Conservation (phyloP, 306 rosid genomes). For the Albizia julibrissin region DNA sequence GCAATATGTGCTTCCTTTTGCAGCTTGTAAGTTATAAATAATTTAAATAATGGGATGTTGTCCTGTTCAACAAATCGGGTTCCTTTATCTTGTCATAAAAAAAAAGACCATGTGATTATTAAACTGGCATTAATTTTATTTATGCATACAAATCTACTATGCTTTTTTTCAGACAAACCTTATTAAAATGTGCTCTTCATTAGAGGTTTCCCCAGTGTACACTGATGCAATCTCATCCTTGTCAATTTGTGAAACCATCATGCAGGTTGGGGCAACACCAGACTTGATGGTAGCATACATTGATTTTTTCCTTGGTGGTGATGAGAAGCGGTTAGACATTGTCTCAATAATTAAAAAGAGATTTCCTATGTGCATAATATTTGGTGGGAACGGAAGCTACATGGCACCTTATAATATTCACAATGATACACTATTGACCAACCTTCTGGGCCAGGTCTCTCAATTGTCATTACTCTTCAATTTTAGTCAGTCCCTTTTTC, state of each 20-base stretch:
- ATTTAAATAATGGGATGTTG: slow-evolving; percentile 24
- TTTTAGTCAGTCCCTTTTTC: slow-evolving; percentile 30
- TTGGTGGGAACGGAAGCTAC: slow-evolving; percentile 98
- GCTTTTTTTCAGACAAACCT: slow-evolving; percentile 14
- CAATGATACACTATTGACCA: slow-evolving; percentile 85
- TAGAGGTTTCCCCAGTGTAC: slow-evolving; percentile 17
- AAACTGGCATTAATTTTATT: slow-evolving; percentile 16
- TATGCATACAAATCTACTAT: neutral
- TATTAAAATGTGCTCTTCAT: slow-evolving; percentile 22
- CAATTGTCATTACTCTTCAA: slow-evolving; percentile 25
- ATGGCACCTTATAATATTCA: slow-evolving; percentile 95
- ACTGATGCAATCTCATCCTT: slow-evolving; percentile 25
- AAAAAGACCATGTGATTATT: slow-evolving; percentile 1
- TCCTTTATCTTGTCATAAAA: slow-evolving; percentile 22
- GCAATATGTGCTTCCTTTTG: slow-evolving; percentile 17
- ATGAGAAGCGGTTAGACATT: slow-evolving; percentile 90
- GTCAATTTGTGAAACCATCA: slow-evolving; percentile 32
- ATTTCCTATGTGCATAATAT: slow-evolving; percentile 95
- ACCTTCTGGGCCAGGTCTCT: slow-evolving; percentile 92
- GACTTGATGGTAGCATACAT: slow-evolving; percentile 95
- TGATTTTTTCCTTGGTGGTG: slow-evolving; percentile 99
- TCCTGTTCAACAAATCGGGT: slow-evolving; percentile 26
- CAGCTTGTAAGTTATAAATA: slow-evolving; percentile 14
- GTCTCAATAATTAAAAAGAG: slow-evolving; percentile 94
- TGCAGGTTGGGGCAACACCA: slow-evolving; percentile 95